Conservation (phyloP, 371 early-diverging fungal genomes). For the Lichtheimia corymbifera region DNA sequence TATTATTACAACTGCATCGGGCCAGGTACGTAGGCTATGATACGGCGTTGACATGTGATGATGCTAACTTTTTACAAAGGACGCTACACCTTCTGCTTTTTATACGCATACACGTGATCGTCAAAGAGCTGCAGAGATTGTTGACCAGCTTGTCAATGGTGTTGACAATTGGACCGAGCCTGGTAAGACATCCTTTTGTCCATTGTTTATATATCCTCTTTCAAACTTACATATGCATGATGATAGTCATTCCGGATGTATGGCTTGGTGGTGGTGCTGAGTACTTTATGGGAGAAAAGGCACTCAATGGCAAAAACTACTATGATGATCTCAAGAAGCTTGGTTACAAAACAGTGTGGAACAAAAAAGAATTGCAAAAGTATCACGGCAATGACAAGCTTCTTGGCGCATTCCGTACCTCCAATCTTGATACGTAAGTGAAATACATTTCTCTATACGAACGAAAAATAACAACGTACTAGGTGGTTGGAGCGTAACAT, state of each 20-base stretch:
- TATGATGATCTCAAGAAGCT: conserved; percentile 49
- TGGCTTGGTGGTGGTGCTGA: conserved; percentile 69
- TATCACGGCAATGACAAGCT: conserved; percentile 59
- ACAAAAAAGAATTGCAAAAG: conserved; percentile 49
- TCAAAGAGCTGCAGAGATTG: conserved; percentile 52
- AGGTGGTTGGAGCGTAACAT: conserved; percentile 72
- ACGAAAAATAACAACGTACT: not conserved
- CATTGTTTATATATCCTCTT: not conserved
- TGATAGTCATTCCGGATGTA: conserved; percentile 64
- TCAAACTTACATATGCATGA: not conserved
- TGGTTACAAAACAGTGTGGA: conserved; percentile 64
- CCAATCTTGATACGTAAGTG: conserved; percentile 63
- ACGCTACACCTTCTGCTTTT: conserved; percentile 80
- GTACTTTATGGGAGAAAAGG: conserved; percentile 53
- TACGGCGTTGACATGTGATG: too few species aligned
- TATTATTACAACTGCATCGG: conserved; percentile 71
- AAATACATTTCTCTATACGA: too few species aligned
- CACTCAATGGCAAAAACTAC: conserved; percentile 60
- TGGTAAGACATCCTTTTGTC: conserved; percentile 19
- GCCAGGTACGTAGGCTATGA: conserved; percentile 7
- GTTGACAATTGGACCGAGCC: conserved; percentile 41
- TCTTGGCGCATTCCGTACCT: conserved; percentile 68
- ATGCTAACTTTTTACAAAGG: conserved; percentile 30
- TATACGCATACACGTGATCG: conserved; percentile 65
- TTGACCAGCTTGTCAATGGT: conserved; percentile 67